Evolutionary conservation across 495 filamentous ascomycete species (phyloP).

Genomic region (Astrothelium subdiscretum): DNA sequence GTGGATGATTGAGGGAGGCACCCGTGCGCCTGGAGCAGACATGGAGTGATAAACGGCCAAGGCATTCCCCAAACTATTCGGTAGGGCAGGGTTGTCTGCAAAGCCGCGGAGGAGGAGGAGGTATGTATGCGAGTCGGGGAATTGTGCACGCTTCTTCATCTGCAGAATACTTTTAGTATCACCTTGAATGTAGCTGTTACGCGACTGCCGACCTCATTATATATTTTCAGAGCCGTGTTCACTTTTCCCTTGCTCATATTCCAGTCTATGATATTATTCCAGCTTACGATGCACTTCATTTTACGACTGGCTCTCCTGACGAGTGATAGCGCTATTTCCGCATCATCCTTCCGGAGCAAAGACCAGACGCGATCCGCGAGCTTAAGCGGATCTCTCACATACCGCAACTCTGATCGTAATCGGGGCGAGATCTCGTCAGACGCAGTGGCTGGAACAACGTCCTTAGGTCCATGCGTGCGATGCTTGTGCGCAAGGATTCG

Average conservation of each 20-base stretch:
- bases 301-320: constrained; percentile 53
- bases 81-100: constrained; percentile 38
- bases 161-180: constrained; percentile 21
- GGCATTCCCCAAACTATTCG: constrained; percentile 47
- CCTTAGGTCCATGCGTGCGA: background rate
- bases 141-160: constrained; percentile 87
- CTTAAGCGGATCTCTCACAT: constrained; percentile 52
- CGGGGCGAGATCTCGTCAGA: background rate
- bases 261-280: constrained; percentile 77
- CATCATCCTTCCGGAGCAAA: constrained; percentile 41
- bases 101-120: constrained; percentile 74
- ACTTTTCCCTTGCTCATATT: constrained; percentile 47
- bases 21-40: constrained; percentile 38
- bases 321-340: constrained; percentile 51
- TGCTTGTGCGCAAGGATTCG: background rate
- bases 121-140: constrained; percentile 65
- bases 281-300: constrained; percentile 55
- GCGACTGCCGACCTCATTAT: constrained; percentile 64
- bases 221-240: constrained; percentile 57
- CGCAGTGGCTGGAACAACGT: background rate
- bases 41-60: constrained; percentile 63
- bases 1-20: constrained; percentile 64
- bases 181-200: background rate
- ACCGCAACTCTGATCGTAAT: constrained; percentile 42
- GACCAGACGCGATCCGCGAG: constrained; percentile 51